Evolutionary conservation across 169 alveolate species (phyloP).

Genomic region (Plasmodium sp.): DNA sequence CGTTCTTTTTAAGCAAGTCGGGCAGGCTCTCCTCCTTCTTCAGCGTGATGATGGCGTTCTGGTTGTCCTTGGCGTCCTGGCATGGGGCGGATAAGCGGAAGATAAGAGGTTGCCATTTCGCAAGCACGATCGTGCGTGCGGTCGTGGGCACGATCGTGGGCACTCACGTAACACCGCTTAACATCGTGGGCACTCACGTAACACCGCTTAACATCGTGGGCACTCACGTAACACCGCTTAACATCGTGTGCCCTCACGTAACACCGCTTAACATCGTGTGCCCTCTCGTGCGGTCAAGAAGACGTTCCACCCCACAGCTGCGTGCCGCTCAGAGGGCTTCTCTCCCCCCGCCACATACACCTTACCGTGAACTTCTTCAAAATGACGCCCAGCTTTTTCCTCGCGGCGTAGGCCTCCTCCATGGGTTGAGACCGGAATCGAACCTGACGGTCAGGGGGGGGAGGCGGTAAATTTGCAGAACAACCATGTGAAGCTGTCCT

Average conservation of each 20-base stretch:
- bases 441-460: not conserved
- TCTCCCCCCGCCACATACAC: not conserved
- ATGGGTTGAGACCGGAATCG: slow-evolving; percentile 32
- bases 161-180: not conserved
- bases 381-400: slow-evolving; percentile 16
- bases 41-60: slow-evolving; percentile 26
- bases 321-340: not conserved
- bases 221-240: too few relatives aligned
- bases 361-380: slow-evolving; percentile 37
- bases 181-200: not conserved
- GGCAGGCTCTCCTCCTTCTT: slow-evolving; percentile 15
- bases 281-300: not conserved
- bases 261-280: too few relatives aligned
- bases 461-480: not conserved
- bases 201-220: not conserved
- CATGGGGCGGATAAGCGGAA: not conserved
- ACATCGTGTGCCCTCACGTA: too few relatives aligned
- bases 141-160: not conserved
- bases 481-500: not conserved
- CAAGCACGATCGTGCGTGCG: too few relatives aligned
- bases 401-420: slow-evolving; percentile 34
- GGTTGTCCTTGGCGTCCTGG: slow-evolving; percentile 51
- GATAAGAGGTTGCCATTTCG: not conserved
- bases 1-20: slow-evolving; percentile 9
- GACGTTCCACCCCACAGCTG: not conserved